Base-by-base conservation (phyloP, 1,284 basidiomycete species). In the Leccinum fallax region DNA sequence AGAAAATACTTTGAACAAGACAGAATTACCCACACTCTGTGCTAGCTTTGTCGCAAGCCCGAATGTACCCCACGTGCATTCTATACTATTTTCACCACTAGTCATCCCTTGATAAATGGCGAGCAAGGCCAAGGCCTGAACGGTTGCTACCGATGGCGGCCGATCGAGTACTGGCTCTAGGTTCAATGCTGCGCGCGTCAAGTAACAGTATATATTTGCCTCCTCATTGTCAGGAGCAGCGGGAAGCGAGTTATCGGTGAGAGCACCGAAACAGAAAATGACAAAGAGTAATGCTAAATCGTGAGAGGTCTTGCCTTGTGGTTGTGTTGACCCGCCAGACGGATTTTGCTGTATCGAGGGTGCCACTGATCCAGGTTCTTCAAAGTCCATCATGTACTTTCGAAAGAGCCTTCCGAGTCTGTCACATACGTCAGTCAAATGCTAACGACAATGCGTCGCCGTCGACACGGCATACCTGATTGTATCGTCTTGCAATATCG, bases 81-180 rank as follows among this genome's bases (percentile, higher is more conserved):
- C 87, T 46, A 86, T 83, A 53, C 81, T 83, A 55, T 86, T 83
- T 63, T 86, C 83, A n/a, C 80, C 80, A 5, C 79, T 81, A 65
- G 78, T 78, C 52, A 87, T 66, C 2, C 83, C 88, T 69, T 89
- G 85, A 65, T 88, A 90, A 53, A 90, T 87, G 0, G 79, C 87
- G 78, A 90, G 84, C 55, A 90, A 69, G 36, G 84, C 81, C 38
- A 91, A 68, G 0, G 86, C 80, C 72, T 91, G 89, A 15, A 91
- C 83, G 0, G 88, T 90, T 16, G 85, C 79, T 5, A 91, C 83
- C 19, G 83, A 85, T 0, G 89, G 88, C 1, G 87, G 84, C 11
- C 86, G 77, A 60, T 90, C 88, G 54, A 89, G 69, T 4, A 90
- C 81, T 2, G 87, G 86, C 67, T 89, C 86, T 21, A 89, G 70